Base-by-base conservation (phyloP, 257 asterid species). In the Fraxinus excelsior region DNA sequence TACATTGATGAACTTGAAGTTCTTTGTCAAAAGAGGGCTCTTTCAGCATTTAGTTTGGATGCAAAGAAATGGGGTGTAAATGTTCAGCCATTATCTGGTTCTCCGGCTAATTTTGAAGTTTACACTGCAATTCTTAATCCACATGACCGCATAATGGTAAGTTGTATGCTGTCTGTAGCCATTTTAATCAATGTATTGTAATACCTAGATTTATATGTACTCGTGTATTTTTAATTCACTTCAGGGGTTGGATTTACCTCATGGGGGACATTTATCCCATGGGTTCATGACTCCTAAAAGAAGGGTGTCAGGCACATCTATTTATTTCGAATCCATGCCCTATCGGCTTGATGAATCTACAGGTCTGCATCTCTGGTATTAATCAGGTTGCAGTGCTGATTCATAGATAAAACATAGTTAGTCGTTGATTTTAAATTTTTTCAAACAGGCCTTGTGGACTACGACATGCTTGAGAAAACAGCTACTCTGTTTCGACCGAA, bases 241-340 rank as follows among this genome's bases (percentile, higher is more conserved):
- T 44, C 84, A 96, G 98, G 99, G 99, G 21, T 79, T 93, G 91
- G 97, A 96, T 90, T 89, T 96, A 78, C 97, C 98, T 80, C 99
- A 90, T 76, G 99, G 97, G 25, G 98, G 99, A 64, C 98, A 96
- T 81, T 85, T 96, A 77, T 91, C 98, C 23, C 98, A 93, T 87
- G 98, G 99, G 34, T 96, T 91, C 86, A 93, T 96, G 99, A 95
- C 98, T 80, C 80, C 98, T 51, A 95, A 95, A 84, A 89, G 96
- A 83, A 88, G 97, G 71, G 97, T 93, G 31, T 95, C 98, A 0
- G 98, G 91, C 84, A 95, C 99, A 75, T 95, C 99, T 71, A 88
- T 95, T 77, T 93, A 90, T 81, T 95, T 95, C 65, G 98, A 95
- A 76, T 93, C 99, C 60, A 90, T 95, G 98, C 98, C 98, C 25